Conservation (phyloP, 2,329 filamentous ascomycete genomes). For the Madurella mycetomatis region DNA sequence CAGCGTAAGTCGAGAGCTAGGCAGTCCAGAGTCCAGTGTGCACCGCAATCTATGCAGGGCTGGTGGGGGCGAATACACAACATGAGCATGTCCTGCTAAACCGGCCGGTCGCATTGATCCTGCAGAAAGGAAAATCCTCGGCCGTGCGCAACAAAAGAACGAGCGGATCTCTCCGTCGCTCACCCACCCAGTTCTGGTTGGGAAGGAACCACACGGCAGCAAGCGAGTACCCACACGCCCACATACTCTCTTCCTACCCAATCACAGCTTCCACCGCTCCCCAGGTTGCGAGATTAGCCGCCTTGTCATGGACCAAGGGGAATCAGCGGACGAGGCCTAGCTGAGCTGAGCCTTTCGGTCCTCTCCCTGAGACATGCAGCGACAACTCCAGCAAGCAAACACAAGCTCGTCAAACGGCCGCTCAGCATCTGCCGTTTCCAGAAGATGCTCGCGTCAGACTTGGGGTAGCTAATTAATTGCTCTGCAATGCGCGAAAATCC, state of each 20-base stretch:
- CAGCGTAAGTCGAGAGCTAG: neutral
- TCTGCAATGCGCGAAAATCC: too few relatives aligned
- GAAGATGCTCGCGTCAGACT: too few relatives aligned
- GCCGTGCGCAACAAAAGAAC: neutral
- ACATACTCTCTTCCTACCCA: constrained; percentile 4
- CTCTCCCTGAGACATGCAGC: neutral
- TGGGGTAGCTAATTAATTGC: too few relatives aligned
- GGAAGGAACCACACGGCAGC: neutral
- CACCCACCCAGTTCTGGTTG: neutral
- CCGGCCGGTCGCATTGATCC: neutral
- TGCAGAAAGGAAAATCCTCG: neutral
- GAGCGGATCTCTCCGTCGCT: constrained; percentile 10
- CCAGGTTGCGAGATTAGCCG: constrained; percentile 8
- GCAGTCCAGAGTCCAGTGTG: neutral
- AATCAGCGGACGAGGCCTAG: neutral
- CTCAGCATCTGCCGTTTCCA: too few relatives aligned
- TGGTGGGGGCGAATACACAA: neutral
- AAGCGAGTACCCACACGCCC: neutral
- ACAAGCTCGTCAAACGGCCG: too few relatives aligned
- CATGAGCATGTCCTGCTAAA: neutral
- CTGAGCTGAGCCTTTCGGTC: neutral
- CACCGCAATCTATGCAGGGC: constrained; percentile 15
- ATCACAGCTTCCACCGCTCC: neutral
- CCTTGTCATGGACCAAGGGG: neutral
- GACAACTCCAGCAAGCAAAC: too few relatives aligned